Evolutionary conservation across 441 rosid genomes (phyloP), one percentile per base, ranked within the genome.

Genomic region (Biscutella laevigata): DNA sequence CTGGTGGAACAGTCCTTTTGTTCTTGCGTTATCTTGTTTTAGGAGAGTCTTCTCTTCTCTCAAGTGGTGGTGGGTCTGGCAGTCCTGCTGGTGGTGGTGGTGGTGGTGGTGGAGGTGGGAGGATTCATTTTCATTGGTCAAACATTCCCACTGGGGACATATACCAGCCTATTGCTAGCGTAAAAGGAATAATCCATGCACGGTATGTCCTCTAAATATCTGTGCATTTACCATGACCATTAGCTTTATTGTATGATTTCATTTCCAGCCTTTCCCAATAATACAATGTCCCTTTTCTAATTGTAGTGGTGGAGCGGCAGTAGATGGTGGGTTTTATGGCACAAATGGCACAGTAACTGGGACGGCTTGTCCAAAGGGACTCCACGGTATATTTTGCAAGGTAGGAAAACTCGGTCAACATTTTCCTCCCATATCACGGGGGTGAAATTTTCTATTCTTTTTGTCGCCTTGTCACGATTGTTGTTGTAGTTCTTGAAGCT

Each of bases 81-180:
- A 80, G 92, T 69, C 82, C 75, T 21, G 45, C 66, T 20, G 94
- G 98, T 53, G 72, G 85, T 32, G 99, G 96, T 46, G 99, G 99
- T n/a, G 99, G 97, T 69, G 73, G n/a, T n/a, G n/a, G n/a, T 2
- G 96, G 99, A 42, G 99, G 99, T 60, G 99, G 99, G 62, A 87
- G 99, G 77, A 80, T 94, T 84, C 98, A 87, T 71, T 85, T 94
- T 69, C 98, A 90, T 59, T 94, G 99, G 99, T 81, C 94, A 7
- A 83, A 94, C 69, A 85, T 94, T 74, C 92, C 95, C 53, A 88
- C 92, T 17, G 99, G 99, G 52, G 99, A 94, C 74, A 86, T 90
- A 11, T 94, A 94, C 73, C 98, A 85, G 85, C 99, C 99, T 27
- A 83, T 94, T 60, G 98, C 99, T 43, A 79, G 71, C 42, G 87